phyloP scores from a whole-genome alignment of 163 green algal species.

The Chlamydomonas reinhardtii region DNA sequence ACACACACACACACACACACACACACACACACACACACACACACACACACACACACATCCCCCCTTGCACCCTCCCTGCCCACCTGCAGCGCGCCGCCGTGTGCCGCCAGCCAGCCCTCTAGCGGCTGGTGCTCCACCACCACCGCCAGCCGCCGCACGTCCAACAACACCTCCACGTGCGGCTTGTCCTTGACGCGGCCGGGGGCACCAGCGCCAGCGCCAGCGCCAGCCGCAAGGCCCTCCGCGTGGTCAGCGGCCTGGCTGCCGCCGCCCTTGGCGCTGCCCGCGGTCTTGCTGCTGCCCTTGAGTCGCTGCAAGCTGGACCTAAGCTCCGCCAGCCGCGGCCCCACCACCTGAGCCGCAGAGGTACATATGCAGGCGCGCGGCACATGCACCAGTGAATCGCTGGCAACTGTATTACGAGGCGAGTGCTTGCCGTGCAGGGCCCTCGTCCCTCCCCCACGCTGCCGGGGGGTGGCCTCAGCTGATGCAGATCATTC shows the following conservation, averaged over 20 bases:
- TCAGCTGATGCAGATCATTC: too few relatives aligned
- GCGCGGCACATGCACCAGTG: not conserved
- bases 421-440: too few relatives aligned
- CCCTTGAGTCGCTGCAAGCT: constrained; percentile 27
- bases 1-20: too few relatives aligned
- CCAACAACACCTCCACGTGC: constrained; percentile 43
- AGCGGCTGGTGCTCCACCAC: constrained; percentile 60
- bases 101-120: constrained; percentile 64
- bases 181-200: not conserved
- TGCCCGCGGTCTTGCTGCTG: too few relatives aligned
- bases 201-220: not conserved
- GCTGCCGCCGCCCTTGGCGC: not conserved
- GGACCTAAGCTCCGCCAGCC: constrained; percentile 14
- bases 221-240: too few relatives aligned
- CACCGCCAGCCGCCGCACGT: constrained; percentile 52
- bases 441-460: too few relatives aligned
- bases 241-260: not conserved
- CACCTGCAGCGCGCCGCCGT: constrained; percentile 54
- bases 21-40: too few relatives aligned
- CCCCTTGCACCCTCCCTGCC: not conserved
- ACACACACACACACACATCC: too few relatives aligned
- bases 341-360: constrained; percentile 43
- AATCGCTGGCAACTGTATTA: too few relatives aligned
- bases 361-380: too few relatives aligned
- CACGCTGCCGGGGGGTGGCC: too few relatives aligned